A percentile compares a stretch with the other conserved stretches of the same genome.
phyloP scores from a whole-genome alignment of 139 green algal genomes.

The Asterochloris sp. region DNA sequence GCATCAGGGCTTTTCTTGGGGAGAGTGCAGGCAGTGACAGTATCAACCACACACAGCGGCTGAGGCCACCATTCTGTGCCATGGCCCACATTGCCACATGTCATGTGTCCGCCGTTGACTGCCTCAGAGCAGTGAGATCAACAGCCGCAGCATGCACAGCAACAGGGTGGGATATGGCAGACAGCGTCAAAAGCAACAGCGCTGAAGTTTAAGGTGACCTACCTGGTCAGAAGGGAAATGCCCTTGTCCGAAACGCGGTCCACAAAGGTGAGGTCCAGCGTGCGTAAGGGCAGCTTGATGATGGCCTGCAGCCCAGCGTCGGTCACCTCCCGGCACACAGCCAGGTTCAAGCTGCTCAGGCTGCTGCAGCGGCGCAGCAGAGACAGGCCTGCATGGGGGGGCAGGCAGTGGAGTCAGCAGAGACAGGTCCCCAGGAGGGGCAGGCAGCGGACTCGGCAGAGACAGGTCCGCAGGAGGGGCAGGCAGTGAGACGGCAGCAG shows the following conservation, averaged over 20 bases:
- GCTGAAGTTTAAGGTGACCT: not conserved
- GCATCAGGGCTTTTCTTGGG: no score
- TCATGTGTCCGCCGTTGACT: no score
- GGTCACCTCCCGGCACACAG: conserved; percentile 9
- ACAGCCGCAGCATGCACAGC: no score
- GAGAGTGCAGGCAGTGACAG: no score
- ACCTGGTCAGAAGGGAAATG: not conserved
- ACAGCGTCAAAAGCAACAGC: no score
- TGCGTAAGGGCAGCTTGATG: not conserved
- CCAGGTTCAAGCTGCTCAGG: conserved; percentile 11
- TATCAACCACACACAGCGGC: no score
- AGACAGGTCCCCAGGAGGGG: not conserved
- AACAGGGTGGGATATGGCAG: no score
- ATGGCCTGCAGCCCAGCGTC: not conserved
- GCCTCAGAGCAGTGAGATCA: no score
- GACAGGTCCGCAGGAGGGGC: not conserved
- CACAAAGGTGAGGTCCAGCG: conserved; percentile 15
- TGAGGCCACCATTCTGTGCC: no score
- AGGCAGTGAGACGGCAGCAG: not conserved
- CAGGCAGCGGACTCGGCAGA: not conserved
- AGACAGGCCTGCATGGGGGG: not conserved
- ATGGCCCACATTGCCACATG: no score
- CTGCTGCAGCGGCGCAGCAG: not conserved
- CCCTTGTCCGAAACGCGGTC: conserved; percentile 9
- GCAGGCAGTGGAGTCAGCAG: not conserved